Conservation (phyloP, 139 green algal species). For the Chlorella sp. region DNA sequence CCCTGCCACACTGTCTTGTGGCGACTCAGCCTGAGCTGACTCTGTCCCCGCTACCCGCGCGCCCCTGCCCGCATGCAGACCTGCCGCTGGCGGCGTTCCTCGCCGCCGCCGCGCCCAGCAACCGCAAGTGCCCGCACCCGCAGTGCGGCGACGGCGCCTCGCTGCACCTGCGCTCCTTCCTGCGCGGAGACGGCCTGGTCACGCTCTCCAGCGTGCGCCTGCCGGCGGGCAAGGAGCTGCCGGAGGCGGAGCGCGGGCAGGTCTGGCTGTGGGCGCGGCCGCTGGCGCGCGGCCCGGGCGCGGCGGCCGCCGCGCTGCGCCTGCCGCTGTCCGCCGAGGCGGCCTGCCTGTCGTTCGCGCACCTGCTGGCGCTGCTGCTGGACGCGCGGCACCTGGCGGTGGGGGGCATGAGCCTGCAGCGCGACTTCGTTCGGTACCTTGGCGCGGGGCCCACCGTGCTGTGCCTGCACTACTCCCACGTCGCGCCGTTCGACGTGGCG, state of each 20-base stretch:
- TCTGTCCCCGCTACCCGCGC: background rate
- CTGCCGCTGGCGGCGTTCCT: slow-evolving; percentile 70
- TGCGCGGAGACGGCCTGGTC: slow-evolving; percentile 66
- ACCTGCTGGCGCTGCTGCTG: slow-evolving; percentile 63
- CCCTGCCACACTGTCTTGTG: too few relatives aligned
- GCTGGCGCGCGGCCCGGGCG: background rate
- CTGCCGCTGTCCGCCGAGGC: slow-evolving; percentile 68
- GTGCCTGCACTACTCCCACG: slow-evolving; percentile 73
- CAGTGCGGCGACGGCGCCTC: slow-evolving; percentile 63
- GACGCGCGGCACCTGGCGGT: slow-evolving; percentile 52
- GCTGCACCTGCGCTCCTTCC: slow-evolving; percentile 69
- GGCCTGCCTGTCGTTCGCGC: slow-evolving; percentile 71
- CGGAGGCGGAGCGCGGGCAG: slow-evolving; percentile 44
- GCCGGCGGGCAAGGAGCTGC: slow-evolving; percentile 52
- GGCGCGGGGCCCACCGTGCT: slow-evolving; percentile 69
- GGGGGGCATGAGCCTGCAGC: slow-evolving; percentile 56
- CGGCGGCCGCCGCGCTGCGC: slow-evolving; percentile 25
- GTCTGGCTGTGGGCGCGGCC: slow-evolving; percentile 85
- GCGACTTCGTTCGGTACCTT: slow-evolving; percentile 82
- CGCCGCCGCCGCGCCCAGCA: slow-evolving; percentile 31
- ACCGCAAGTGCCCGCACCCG: slow-evolving; percentile 53
- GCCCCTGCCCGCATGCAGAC: slow-evolving; percentile 36
- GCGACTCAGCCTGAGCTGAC: too few relatives aligned
- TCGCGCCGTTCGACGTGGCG: slow-evolving; percentile 49
- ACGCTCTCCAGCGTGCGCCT: slow-evolving; percentile 58